Percentiles rank a stretch among this genome's conserved stretches.
These are phyloP conservation scores for Salix udensis DNA, from an alignment of 345 rosid species.

Conservation along the genomic window DNA sequence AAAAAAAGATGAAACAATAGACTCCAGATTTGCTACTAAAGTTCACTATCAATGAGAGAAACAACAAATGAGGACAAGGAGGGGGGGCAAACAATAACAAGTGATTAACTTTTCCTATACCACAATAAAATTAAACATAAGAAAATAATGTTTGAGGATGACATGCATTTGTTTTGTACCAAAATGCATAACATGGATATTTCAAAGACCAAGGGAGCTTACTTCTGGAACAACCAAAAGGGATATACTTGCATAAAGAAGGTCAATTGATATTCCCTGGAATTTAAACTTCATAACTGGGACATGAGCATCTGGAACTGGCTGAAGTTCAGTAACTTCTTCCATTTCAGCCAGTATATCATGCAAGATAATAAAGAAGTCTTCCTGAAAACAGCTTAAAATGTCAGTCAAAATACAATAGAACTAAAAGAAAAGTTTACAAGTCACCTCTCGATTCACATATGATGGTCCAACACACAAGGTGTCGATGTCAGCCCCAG, in stretches of 20 bases:
- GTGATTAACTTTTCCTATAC: too few species aligned
- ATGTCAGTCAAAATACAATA: neutral
- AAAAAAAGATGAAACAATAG: neutral
- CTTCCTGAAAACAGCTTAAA: slow-evolving; percentile 13
- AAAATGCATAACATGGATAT: neutral
- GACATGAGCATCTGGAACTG: slow-evolving; percentile 32
- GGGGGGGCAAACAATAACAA: neutral
- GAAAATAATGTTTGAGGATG: neutral
- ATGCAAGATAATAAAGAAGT: slow-evolving; percentile 31
- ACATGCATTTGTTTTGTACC: neutral
- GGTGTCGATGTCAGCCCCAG: slow-evolving; percentile 88
- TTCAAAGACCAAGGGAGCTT: slow-evolving; percentile 5
- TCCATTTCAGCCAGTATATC: slow-evolving; percentile 25
- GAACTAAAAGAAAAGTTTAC: slow-evolving; percentile 7
- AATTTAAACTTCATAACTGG: slow-evolving; percentile 34
- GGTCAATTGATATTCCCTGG: slow-evolving; percentile 32
- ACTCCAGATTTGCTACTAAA: neutral
- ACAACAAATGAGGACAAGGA: neutral
- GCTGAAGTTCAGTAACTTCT: slow-evolving; percentile 30
- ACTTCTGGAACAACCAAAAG: slow-evolving; percentile 31
- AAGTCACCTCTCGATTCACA: slow-evolving; percentile 71
- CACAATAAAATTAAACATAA: neutral
- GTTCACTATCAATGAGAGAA: neutral
- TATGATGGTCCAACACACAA: slow-evolving; percentile 95
- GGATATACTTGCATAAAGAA: slow-evolving; percentile 33